A percentile compares a stretch with the other conserved stretches of the same genome.
Conservation (phyloP, 257 asterid species). For the Leptodermis oblonga region DNA sequence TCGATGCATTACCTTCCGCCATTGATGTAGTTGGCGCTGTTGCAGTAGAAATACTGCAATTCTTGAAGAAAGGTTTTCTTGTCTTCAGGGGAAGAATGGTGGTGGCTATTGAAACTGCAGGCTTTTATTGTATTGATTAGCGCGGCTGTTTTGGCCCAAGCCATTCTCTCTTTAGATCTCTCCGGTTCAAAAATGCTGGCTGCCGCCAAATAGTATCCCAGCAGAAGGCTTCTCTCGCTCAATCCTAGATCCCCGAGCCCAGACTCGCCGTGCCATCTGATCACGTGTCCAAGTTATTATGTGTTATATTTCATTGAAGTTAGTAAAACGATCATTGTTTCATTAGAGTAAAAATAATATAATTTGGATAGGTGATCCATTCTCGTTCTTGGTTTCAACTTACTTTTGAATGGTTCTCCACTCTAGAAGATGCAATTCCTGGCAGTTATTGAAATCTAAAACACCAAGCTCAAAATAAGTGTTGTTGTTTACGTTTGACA, state of each 20-base stretch:
- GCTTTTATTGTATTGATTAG: conserved; percentile 38
- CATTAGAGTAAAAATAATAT: too few species aligned
- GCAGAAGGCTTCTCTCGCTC: conserved; percentile 34
- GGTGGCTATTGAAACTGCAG: conserved; percentile 27
- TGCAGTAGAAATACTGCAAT: conserved; percentile 29
- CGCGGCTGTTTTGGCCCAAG: conserved; percentile 72
- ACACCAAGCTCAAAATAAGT: conserved; percentile 66
- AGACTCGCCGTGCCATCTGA: conserved; percentile 60
- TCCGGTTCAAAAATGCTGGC: conserved; percentile 64
- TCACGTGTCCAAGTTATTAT: background rate
- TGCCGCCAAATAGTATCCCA: conserved; percentile 45
- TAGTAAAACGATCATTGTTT: too few species aligned
- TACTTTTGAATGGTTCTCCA: conserved; percentile 72
- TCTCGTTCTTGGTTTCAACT: too few species aligned
- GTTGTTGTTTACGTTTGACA: conserved; percentile 66
- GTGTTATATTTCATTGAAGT: too few species aligned
- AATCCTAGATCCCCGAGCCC: conserved; percentile 41
- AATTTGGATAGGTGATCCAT: too few species aligned
- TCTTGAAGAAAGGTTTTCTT: conserved; percentile 36
- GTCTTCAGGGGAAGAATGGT: conserved; percentile 29
- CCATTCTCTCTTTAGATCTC: conserved; percentile 45
- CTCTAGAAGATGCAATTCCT: conserved; percentile 58
- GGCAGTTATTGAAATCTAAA: conserved; percentile 68
- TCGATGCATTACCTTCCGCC: conserved; percentile 48
- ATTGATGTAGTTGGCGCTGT: conserved; percentile 19